These are phyloP conservation scores for Colletotrichum destructivum DNA, from an alignment of 2,329 filamentous ascomycete species.

Conservation along the genomic window DNA sequence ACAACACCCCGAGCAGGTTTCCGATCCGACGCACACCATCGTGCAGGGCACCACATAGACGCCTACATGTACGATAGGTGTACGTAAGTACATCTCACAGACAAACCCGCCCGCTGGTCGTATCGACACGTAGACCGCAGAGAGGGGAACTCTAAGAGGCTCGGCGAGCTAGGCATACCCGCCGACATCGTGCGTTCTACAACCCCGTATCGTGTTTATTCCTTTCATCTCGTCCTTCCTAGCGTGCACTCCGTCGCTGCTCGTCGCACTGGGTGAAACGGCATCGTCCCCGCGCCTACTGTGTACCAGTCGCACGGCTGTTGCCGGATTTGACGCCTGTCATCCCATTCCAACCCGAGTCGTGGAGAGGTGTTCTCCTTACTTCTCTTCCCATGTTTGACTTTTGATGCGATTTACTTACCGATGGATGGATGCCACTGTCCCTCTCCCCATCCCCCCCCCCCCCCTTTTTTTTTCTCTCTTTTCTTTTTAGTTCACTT, in stretches of 20 bases:
- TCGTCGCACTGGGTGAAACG: conserved; percentile 33
- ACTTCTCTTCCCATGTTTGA: conserved; percentile 5
- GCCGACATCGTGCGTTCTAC: conserved; percentile 2
- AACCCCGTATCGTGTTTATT: not conserved
- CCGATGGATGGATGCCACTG: not conserved
- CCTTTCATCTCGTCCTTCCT: conserved; percentile 21
- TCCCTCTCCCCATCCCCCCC: not conserved
- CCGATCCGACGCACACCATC: conserved; percentile 35
- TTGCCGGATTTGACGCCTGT: conserved; percentile 34
- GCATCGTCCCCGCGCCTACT: not conserved
- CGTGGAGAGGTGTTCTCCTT: not conserved
- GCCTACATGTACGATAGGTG: conserved; percentile 7
- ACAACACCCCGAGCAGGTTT: conserved; percentile 1
- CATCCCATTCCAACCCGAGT: conserved; percentile 25
- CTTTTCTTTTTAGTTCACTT: too few species aligned
- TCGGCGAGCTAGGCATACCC: not conserved
- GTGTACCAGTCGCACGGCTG: conserved; percentile 24
- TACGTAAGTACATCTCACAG: conserved; percentile 34
- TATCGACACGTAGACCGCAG: conserved; percentile 2
- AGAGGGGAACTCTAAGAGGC: not conserved
- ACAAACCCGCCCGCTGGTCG: conserved; percentile 2
- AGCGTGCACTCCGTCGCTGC: conserved; percentile 29
- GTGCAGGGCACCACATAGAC: conserved; percentile 26
- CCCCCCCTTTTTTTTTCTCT: too few species aligned
- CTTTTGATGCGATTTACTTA: conserved; percentile 18